Percentiles rank a stretch among this genome's conserved stretches.
Evolutionary conservation across 2,329 filamentous ascomycete genomes (phyloP).

Genomic region (Coniochaeta ligniaria): DNA sequence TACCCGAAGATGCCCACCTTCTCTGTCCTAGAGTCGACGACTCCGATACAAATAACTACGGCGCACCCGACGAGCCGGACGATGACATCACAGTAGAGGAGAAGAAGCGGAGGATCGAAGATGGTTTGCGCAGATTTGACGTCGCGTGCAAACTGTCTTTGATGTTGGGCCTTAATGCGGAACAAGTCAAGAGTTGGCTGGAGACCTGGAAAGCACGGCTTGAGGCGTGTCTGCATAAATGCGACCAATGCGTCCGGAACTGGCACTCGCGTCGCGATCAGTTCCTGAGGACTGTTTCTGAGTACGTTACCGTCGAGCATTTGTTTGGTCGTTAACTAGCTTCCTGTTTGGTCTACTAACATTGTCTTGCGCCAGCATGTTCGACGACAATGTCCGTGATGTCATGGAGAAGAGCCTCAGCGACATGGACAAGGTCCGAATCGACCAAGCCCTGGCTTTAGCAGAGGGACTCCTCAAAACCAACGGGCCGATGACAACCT

Average conservation of each 20-base stretch:
- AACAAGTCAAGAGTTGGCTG: slow-evolving; percentile 52
- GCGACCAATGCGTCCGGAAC: slow-evolving; percentile 64
- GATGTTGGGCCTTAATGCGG: slow-evolving; percentile 59
- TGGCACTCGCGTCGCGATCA: slow-evolving; percentile 64
- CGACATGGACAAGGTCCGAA: slow-evolving; percentile 26
- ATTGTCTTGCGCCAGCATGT: slow-evolving; percentile 12
- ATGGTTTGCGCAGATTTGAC: slow-evolving; percentile 49
- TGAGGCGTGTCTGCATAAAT: slow-evolving; percentile 52
- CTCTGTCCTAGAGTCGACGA: slow-evolving; percentile 60
- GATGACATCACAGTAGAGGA: slow-evolving; percentile 39
- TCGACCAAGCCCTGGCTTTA: slow-evolving; percentile 33
- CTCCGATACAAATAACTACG: slow-evolving; percentile 59
- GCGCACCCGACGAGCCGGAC: slow-evolving; percentile 40
- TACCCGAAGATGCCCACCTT: slow-evolving; percentile 47
- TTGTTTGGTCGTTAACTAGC: too few species aligned
- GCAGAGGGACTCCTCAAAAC: slow-evolving; percentile 40
- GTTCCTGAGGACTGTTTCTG: slow-evolving; percentile 55
- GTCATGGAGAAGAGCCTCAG: slow-evolving; percentile 32
- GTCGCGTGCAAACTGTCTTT: slow-evolving; percentile 61
- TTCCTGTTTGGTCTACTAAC: neutral
- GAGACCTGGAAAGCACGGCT: slow-evolving; percentile 51
- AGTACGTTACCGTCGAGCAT: slow-evolving; percentile 32
- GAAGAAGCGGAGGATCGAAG: slow-evolving; percentile 45
- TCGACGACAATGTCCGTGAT: slow-evolving; percentile 31
- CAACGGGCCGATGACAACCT: slow-evolving; percentile 38